Evolutionary conservation across 306 rosid genomes (phyloP).

Genomic region (Arachis stenosperma): DNA sequence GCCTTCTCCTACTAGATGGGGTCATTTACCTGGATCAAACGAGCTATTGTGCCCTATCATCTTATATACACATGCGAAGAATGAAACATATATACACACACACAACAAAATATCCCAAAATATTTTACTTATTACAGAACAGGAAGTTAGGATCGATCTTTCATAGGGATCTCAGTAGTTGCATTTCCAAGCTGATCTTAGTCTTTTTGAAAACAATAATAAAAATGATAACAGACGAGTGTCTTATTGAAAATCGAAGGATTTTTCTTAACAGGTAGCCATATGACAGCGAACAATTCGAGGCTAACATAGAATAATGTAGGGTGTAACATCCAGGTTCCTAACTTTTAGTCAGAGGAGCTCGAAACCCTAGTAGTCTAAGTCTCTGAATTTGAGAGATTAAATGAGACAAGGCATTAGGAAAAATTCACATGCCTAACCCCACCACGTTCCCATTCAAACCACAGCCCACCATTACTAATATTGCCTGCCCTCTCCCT

Average conservation of each 20-base stretch:
- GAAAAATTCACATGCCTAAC: neutral
- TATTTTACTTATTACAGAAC: neutral
- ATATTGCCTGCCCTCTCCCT: neutral
- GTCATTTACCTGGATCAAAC: no score
- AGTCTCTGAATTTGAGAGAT: no score
- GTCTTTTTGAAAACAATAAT: neutral
- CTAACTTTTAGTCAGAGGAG: no score
- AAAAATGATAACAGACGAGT: neutral
- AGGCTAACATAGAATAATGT: neutral
- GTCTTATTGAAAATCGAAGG: neutral
- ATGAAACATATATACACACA: neutral
- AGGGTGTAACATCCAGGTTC: neutral
- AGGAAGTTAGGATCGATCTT: neutral
- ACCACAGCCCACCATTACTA: slow-evolving; percentile 5
- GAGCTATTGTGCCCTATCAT: no score
- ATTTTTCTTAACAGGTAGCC: neutral
- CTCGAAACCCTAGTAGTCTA: no score
- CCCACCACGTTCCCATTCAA: slow-evolving; percentile 11
- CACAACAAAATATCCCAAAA: slow-evolving; percentile 1
- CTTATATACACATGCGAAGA: neutral
- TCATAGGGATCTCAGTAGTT: no score
- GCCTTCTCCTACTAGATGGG: no score
- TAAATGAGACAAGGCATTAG: neutral
- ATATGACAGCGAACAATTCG: neutral
- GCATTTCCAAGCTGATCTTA: neutral